Percentiles rank a stretch among this genome's conserved stretches.
phyloP scores from a whole-genome alignment of 495 filamentous ascomycete species.

The Pseudevernia furfuracea region DNA sequence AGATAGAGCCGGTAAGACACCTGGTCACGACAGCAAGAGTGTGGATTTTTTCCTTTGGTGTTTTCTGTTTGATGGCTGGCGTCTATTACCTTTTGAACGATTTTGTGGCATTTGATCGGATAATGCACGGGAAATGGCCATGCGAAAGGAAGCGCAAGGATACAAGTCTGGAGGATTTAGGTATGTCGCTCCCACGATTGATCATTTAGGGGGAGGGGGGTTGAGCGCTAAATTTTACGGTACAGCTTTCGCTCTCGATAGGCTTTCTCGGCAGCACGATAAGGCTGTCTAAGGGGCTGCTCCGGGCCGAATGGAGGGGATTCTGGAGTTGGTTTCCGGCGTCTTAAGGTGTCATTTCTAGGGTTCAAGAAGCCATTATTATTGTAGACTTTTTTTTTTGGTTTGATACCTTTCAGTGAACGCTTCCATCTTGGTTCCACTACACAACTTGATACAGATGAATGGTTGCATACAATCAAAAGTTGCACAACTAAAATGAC shows the following conservation, averaged over 20 bases:
- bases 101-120: constrained; percentile 72
- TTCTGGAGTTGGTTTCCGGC: background rate
- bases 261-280: constrained; percentile 77
- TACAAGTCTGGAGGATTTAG: constrained; percentile 74
- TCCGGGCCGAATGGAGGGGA: background rate
- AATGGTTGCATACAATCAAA: background rate
- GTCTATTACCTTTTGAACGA: constrained; percentile 71
- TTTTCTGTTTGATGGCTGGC: constrained; percentile 64
- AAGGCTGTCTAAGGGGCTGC: constrained; percentile 34
- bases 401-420: background rate
- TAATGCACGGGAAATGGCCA: constrained; percentile 81
- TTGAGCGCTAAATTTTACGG: constrained; percentile 12
- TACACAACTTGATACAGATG: background rate
- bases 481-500: background rate
- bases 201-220: background rate
- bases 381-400: background rate
- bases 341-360: background rate
- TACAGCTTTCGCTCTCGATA: constrained; percentile 72
- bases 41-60: constrained; percentile 82
- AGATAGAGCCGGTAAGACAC: constrained; percentile 40
- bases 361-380: background rate
- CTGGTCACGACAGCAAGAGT: constrained; percentile 76
- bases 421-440: background rate
- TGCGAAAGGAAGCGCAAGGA: constrained; percentile 63
- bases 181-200: constrained; percentile 42